Conservation (phyloP, 192 early-diverging fungal genomes). For the Coemansia sp. region DNA sequence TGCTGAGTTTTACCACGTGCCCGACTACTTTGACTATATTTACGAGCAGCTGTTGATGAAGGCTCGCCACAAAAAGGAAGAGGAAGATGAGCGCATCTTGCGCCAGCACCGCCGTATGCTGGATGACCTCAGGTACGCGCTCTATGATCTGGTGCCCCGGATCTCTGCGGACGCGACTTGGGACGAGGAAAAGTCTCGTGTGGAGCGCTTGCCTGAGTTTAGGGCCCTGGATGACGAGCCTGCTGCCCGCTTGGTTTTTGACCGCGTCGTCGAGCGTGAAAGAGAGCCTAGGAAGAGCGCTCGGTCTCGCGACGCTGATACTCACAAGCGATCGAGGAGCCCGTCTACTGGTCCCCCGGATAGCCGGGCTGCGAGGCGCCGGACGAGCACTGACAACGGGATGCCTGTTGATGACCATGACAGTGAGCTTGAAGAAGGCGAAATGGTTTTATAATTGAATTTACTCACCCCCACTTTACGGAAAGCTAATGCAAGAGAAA, state of each 20-base stretch:
- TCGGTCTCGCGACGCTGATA: conserved; percentile 18
- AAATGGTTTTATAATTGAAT: conserved; percentile 25
- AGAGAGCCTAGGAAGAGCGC: neutral
- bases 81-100: conserved; percentile 69
- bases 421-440: conserved; percentile 48
- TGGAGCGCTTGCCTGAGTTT: conserved; percentile 57
- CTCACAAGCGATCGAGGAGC: conserved; percentile 31
- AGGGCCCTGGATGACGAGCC: conserved; percentile 64
- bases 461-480: neutral
- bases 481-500: neutral
- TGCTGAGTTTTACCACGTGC: conserved; percentile 9
- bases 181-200: conserved; percentile 57
- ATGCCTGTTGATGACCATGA: neutral
- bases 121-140: conserved; percentile 72
- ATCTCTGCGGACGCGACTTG: conserved; percentile 63
- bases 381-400: neutral
- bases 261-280: conserved; percentile 62
- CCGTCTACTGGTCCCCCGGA: conserved; percentile 3
- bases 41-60: conserved; percentile 59
- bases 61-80: conserved; percentile 60
- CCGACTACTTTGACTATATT: conserved; percentile 22
- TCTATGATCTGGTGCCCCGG: conserved; percentile 65
- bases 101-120: conserved; percentile 68
- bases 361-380: neutral
- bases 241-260: conserved; percentile 69